These are phyloP conservation scores for Nadsonia starkeyi-henricii DNA, from an alignment of 1,139 yeast species.

Conservation along the genomic window DNA sequence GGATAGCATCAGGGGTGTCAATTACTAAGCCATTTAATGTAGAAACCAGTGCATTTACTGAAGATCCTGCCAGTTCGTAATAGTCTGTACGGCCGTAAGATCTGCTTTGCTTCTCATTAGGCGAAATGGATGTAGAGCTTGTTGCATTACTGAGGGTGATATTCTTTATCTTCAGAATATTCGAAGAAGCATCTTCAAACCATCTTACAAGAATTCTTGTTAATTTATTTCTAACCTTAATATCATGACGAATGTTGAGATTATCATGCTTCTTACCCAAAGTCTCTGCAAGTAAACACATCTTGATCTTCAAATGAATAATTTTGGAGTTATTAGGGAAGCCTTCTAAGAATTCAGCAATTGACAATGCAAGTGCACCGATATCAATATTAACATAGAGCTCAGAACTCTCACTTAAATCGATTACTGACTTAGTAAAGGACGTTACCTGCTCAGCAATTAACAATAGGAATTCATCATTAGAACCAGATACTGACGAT, in stretches of 20 bases:
- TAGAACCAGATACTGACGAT: conserved; percentile 1
- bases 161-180: not conserved
- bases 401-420: conserved; percentile 26
- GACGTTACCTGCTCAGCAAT: conserved; percentile 30
- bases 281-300: conserved; percentile 40
- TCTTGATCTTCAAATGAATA: conserved; percentile 38
- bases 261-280: conserved; percentile 32
- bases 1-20: conserved; percentile 26
- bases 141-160: conserved; percentile 1
- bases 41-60: conserved; percentile 6
- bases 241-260: conserved; percentile 35
- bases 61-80: conserved; percentile 1
- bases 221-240: conserved; percentile 42
- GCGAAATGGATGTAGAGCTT: not conserved
- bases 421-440: conserved; percentile 29
- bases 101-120: conserved; percentile 3
- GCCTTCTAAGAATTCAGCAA: conserved; percentile 26
- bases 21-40: conserved; percentile 7
- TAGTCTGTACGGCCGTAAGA: conserved; percentile 4
- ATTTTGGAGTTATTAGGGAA: conserved; percentile 29
- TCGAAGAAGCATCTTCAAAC: conserved; percentile 30
- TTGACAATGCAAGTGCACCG: conserved; percentile 25
- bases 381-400: conserved; percentile 31
- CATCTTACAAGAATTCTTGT: conserved; percentile 50
- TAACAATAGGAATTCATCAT: conserved; percentile 18